These are phyloP conservation scores for Blepharisma japonicum DNA, from an alignment of 73 alveolate species.

Conservation along the genomic window DNA sequence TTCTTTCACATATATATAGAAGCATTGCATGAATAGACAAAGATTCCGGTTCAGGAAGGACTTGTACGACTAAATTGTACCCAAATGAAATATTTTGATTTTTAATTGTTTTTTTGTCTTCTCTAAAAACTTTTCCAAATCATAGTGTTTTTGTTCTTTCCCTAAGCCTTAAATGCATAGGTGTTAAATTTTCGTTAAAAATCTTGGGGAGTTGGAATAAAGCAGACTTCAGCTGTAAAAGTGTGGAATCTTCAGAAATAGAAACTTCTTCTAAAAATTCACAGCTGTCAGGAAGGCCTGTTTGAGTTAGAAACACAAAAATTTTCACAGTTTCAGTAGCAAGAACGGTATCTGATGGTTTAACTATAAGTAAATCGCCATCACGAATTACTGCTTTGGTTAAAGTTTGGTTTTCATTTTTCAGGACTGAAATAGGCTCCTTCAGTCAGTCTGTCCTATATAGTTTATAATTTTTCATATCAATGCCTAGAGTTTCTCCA, in stretches of 20 bases:
- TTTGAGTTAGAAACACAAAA: constrained; percentile 38
- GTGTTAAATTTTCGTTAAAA: too few species aligned
- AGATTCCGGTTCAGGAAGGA: not conserved
- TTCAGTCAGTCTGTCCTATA: constrained; percentile 62
- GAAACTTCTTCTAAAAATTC: constrained; percentile 37
- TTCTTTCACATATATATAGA: not conserved
- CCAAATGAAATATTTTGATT: constrained; percentile 39
- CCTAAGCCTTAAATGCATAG: constrained; percentile 47
- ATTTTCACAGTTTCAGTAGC: constrained; percentile 39
- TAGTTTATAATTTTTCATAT: constrained; percentile 43
- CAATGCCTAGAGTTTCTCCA: constrained; percentile 54
- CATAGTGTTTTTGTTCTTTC: constrained; percentile 42
- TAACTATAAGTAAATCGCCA: not conserved
- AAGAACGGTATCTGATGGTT: constrained; percentile 9
- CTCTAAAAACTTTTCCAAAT: constrained; percentile 63
- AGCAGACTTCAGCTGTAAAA: constrained; percentile 50
- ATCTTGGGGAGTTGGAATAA: not conserved
- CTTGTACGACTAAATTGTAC: not conserved
- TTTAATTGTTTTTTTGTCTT: constrained; percentile 46
- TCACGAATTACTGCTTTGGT: not conserved
- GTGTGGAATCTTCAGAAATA: constrained; percentile 39
- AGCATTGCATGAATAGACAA: not conserved
- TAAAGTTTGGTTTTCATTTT: constrained; percentile 34
- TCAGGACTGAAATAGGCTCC: constrained; percentile 63
- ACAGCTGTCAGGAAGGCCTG: constrained; percentile 53